These are phyloP conservation scores for Phlebiopsis flavidoalba DNA, from an alignment of 768 basidiomycete genomes.

Conservation along the genomic window DNA sequence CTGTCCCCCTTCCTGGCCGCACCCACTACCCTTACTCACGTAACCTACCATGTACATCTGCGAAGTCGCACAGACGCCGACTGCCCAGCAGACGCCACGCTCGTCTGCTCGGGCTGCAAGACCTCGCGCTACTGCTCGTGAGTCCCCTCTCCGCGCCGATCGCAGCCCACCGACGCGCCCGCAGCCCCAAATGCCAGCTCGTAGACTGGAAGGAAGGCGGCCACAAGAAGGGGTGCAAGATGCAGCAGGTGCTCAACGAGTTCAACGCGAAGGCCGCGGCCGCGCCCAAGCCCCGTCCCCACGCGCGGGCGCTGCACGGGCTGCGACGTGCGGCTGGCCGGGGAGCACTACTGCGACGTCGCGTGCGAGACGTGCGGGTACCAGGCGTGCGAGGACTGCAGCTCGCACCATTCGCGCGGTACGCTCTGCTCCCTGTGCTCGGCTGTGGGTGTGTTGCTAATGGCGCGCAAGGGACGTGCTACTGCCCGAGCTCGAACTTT, in stretches of 20 bases:
- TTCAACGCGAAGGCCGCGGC: conserved; percentile 19
- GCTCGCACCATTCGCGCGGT: conserved; percentile 26
- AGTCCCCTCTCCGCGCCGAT: not conserved
- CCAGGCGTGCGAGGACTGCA: conserved; percentile 30
- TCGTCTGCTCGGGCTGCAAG: conserved; percentile 16
- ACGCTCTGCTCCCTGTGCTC: not conserved
- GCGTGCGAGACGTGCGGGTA: conserved; percentile 32
- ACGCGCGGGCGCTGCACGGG: conserved; percentile 12
- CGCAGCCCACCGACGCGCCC: not conserved
- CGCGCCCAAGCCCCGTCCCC: conserved; percentile 13
- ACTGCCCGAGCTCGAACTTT: conserved; percentile 31
- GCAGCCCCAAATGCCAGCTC: conserved; percentile 24
- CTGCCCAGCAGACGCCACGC: conserved; percentile 12
- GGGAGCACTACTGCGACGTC: conserved; percentile 20
- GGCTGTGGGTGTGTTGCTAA: not conserved
- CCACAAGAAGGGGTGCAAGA: conserved; percentile 32
- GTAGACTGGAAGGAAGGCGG: conserved; percentile 20
- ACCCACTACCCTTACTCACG: not conserved
- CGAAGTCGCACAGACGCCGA: too few relatives aligned
- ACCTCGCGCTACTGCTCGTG: conserved; percentile 17
- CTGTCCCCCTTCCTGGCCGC: not conserved
- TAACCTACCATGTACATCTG: not conserved
- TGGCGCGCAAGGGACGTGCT: conserved; percentile 27
- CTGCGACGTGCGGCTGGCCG: conserved; percentile 23
- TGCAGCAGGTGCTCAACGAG: conserved; percentile 28